Evolutionary conservation across 192 early-diverging fungal genomes (phyloP).

Genomic region (Linnemannia schmuckeri): DNA sequence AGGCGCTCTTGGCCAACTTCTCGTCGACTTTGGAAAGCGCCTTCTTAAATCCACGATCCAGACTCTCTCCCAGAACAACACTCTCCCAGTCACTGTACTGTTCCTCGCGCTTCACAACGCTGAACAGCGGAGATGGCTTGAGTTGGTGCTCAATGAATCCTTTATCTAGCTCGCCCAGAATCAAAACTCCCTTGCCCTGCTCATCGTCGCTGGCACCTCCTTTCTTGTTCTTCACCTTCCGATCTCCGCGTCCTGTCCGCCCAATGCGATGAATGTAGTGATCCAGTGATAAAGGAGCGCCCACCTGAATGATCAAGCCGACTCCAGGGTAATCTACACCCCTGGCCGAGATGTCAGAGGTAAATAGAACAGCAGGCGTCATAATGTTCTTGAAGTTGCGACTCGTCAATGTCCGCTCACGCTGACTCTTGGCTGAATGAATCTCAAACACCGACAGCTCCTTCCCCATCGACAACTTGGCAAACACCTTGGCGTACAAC

Average conservation of each 20-base stretch:
- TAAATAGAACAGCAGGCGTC: slow-evolving; percentile 79
- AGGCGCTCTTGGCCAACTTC: slow-evolving; percentile 52
- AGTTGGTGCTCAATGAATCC: slow-evolving; percentile 56
- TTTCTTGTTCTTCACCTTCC: slow-evolving; percentile 67
- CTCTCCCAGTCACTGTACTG: slow-evolving; percentile 53
- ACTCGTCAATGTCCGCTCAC: slow-evolving; percentile 74
- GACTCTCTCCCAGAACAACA: slow-evolving; percentile 49
- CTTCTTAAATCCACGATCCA: slow-evolving; percentile 45
- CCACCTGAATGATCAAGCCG: slow-evolving; percentile 89
- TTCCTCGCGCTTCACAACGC: slow-evolving; percentile 31
- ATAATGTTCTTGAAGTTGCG: slow-evolving; percentile 75
- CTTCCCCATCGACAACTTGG: slow-evolving; percentile 58
- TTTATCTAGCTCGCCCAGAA: slow-evolving; percentile 47
- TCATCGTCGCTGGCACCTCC: neutral
- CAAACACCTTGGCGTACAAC: slow-evolving; percentile 76
- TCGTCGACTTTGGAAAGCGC: slow-evolving; percentile 44
- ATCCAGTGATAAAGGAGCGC: slow-evolving; percentile 82
- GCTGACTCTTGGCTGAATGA: slow-evolving; percentile 85
- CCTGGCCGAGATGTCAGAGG: slow-evolving; percentile 95
- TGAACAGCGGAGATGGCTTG: slow-evolving; percentile 29
- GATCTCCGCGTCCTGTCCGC: slow-evolving; percentile 93
- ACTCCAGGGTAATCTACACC: slow-evolving; percentile 98
- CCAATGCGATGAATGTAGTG: slow-evolving; percentile 98
- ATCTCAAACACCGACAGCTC: slow-evolving; percentile 72
- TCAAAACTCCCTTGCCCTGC: slow-evolving; percentile 42